phyloP scores from a whole-genome alignment of 805 yeast genomes.

The Trichomonascus vanleenenianus region DNA sequence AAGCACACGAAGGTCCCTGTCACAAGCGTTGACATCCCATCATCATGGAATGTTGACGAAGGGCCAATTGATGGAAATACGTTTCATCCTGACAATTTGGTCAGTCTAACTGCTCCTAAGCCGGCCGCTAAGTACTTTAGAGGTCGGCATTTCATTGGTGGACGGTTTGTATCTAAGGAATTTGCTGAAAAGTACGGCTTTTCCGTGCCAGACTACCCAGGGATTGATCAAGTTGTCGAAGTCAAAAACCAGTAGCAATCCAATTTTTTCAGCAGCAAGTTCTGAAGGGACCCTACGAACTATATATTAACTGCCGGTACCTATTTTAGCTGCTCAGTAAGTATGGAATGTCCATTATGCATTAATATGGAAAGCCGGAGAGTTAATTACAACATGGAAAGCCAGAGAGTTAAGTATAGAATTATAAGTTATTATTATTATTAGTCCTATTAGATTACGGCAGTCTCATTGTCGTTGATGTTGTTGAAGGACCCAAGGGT shows the following conservation, averaged over 20 bases:
- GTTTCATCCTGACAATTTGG: constrained; percentile 58
- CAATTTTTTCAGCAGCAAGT: no score
- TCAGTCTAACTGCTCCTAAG: constrained; percentile 90
- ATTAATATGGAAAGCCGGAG: no score
- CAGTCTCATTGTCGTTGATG: background rate
- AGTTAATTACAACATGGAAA: no score
- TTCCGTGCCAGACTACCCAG: constrained; percentile 52
- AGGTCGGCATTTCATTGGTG: constrained; percentile 75
- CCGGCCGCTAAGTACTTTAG: constrained; percentile 60
- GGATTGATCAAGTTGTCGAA: constrained; percentile 47
- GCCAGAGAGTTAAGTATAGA: no score
- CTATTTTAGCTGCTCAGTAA: no score
- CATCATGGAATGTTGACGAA: constrained; percentile 93
- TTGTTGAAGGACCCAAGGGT: background rate
- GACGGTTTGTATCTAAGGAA: constrained; percentile 63
- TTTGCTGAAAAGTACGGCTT: constrained; percentile 72
- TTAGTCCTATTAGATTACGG: background rate
- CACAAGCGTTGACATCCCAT: constrained; percentile 82
- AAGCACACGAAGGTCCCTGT: constrained; percentile 43
- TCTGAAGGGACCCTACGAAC: no score
- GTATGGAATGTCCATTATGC: no score
- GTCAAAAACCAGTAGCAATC: no score
- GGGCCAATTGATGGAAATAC: constrained; percentile 52
- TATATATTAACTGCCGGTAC: no score
- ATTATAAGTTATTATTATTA: background rate